Evolutionary conservation across 176 grass and related monocot genomes (phyloP).

Genomic region (Saccharum spontaneum): DNA sequence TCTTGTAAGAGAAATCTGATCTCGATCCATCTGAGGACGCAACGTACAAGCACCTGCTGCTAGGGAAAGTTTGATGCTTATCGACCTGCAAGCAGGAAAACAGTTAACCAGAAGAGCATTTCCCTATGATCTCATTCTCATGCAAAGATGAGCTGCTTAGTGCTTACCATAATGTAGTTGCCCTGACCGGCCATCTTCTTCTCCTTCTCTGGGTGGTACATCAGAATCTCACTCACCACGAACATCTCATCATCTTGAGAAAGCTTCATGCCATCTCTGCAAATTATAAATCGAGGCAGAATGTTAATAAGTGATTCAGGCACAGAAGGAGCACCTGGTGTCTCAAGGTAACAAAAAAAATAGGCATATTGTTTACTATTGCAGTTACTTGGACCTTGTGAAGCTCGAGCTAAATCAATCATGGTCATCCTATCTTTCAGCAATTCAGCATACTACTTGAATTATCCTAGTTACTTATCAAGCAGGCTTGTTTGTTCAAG

Average conservation of each 20-base stretch:
- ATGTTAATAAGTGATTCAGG: neutral
- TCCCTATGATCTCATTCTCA: neutral
- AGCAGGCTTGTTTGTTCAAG: neutral
- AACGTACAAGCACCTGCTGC: slow-evolving; percentile 53
- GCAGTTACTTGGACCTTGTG: neutral
- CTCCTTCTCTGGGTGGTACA: slow-evolving; percentile 57
- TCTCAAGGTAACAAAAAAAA: neutral
- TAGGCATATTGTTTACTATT: neutral
- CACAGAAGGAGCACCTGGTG: slow-evolving; percentile 9
- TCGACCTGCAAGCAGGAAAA: slow-evolving; percentile 33
- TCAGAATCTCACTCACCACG: slow-evolving; percentile 37
- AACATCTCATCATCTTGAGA: slow-evolving; percentile 31
- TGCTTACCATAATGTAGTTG: slow-evolving; percentile 46
- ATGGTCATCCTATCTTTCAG: slow-evolving; percentile 12
- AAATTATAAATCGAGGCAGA: slow-evolving; percentile 7
- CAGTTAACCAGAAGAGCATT: slow-evolving; percentile 9
- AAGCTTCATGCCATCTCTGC: slow-evolving; percentile 39
- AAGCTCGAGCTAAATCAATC: neutral
- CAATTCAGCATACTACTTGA: slow-evolving; percentile 17
- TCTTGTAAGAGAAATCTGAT: slow-evolving; percentile 60
- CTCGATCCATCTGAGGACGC: slow-evolving; percentile 9
- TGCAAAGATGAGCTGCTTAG: slow-evolving; percentile 26
- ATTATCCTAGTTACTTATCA: slow-evolving; percentile 1
- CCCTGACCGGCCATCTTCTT: slow-evolving; percentile 39
- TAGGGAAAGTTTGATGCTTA: slow-evolving; percentile 30